Evolutionary conservation across 371 early-diverging fungal genomes (phyloP).

Genomic region (Cladochytrium tenue): DNA sequence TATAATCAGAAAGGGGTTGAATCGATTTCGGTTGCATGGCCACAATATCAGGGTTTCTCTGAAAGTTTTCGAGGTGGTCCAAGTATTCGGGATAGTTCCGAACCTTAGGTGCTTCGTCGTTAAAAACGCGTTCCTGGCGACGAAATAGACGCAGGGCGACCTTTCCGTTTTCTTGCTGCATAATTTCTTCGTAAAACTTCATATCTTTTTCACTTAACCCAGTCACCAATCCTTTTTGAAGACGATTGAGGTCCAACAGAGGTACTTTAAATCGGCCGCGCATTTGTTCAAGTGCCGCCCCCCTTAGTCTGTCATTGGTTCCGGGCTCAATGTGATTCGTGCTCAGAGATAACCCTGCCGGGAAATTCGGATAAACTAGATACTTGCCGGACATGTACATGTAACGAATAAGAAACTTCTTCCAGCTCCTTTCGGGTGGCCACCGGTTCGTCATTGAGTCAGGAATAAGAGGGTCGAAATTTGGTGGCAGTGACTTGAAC

Average conservation of each 20-base stretch:
- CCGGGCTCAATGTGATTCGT: conserved; percentile 33
- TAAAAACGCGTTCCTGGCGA: neutral
- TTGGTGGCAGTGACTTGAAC: conserved; percentile 9
- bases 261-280: conserved; percentile 15
- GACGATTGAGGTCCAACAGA: conserved; percentile 13
- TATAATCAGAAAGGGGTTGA: neutral
- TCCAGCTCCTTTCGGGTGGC: conserved; percentile 23
- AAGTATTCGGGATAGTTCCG: neutral
- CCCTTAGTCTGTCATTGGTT: conserved; percentile 20
- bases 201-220: neutral
- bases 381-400: conserved; percentile 25
- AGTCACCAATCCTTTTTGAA: neutral
- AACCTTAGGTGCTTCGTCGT: neutral
- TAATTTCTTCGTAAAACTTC: conserved; percentile 3
- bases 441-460: conserved; percentile 31
- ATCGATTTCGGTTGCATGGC: neutral
- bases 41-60: neutral
- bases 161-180: neutral
- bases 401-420: conserved; percentile 28
- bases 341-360: conserved; percentile 18
- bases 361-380: conserved; percentile 30
- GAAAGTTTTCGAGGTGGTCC: neutral
- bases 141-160: conserved; percentile 1
- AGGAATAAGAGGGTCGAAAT: conserved; percentile 25
- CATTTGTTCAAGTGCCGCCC: conserved; percentile 1